Evolutionary conservation across 768 basidiomycete genomes (phyloP).

Genomic region (Suillus americanus): DNA sequence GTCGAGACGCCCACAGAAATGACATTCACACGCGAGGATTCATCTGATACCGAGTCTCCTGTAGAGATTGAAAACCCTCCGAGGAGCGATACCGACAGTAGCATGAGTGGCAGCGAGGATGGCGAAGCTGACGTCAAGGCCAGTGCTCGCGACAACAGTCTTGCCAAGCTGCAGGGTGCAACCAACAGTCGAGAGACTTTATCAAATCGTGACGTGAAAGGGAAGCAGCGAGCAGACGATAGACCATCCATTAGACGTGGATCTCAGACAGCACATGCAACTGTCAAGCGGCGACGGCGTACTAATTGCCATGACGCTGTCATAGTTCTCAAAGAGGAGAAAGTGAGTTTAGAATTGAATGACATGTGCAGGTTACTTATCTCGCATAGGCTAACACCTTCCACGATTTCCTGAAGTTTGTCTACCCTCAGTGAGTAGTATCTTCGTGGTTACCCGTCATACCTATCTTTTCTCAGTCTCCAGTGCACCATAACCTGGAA

Average conservation of each 20-base stretch:
- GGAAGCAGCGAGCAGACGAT: constrained; percentile 19
- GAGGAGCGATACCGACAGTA: constrained; percentile 31
- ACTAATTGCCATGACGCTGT: constrained; percentile 70
- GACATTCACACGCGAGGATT: constrained; percentile 59
- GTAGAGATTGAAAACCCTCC: constrained; percentile 37
- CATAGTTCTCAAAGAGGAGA: constrained; percentile 89
- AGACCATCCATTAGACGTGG: constrained; percentile 9
- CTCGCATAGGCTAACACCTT: constrained; percentile 68
- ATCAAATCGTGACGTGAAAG: constrained; percentile 23
- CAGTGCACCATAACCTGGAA: constrained; percentile 95
- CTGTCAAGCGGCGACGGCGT: constrained; percentile 41
- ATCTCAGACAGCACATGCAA: constrained; percentile 38
- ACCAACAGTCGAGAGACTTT: constrained; percentile 1
- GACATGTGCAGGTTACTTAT: constrained; percentile 4
- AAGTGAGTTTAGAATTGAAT: constrained; percentile 41
- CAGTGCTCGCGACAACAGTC: constrained; percentile 49
- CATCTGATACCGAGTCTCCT: constrained; percentile 43
- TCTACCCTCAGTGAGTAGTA: constrained; percentile 82
- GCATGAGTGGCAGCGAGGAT: constrained; percentile 32
- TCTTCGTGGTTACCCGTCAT: background rate
- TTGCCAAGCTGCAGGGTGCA: constrained; percentile 58
- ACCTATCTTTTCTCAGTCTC: constrained; percentile 43
- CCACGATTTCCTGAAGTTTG: constrained; percentile 91
- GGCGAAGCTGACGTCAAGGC: constrained; percentile 31
- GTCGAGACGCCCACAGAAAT: constrained; percentile 50